Conservation (phyloP, 2,329 filamentous ascomycete genomes). For the Cordyceps militaris region DNA sequence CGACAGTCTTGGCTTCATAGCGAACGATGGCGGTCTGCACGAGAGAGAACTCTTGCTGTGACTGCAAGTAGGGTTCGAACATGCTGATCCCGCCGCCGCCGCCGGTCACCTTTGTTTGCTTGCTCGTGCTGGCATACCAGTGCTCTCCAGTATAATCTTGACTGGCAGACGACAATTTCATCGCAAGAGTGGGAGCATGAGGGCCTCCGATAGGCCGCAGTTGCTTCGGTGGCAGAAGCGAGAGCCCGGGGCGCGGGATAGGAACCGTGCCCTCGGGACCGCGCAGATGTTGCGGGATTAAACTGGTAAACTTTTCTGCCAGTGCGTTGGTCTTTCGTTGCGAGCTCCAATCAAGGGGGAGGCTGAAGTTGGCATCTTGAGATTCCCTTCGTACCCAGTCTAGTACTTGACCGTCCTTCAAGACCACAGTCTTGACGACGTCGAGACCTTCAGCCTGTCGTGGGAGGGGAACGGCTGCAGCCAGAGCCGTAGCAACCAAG, state of each 20-base stretch:
- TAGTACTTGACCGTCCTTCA: conserved; percentile 14
- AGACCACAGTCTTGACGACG: conserved; percentile 15
- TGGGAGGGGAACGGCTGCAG: not conserved
- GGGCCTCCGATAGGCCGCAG: not conserved
- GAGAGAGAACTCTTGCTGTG: conserved; percentile 17
- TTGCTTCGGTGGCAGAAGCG: conserved; percentile 13
- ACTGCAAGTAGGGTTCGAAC: conserved; percentile 16
- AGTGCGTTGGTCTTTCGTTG: not conserved
- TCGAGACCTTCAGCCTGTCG: not conserved
- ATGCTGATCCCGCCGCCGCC: conserved; percentile 16
- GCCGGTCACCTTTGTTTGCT: conserved; percentile 14
- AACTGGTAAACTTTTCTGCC: not conserved
- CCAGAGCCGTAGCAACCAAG: not conserved
- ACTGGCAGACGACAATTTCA: not conserved
- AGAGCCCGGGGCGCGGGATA: conserved; percentile 14
- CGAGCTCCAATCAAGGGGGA: not conserved
- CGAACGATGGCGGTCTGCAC: conserved; percentile 18
- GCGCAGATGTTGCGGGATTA: not conserved
- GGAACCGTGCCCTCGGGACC: conserved; percentile 18
- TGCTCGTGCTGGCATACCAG: conserved; percentile 17
- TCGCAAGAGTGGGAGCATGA: not conserved
- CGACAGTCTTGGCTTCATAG: conserved; percentile 10
- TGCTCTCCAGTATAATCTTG: conserved; percentile 15
- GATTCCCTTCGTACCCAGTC: conserved; percentile 18
- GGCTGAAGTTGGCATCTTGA: conserved; percentile 12